Conservation (phyloP, 495 filamentous ascomycete species). For the Xylaria curta region DNA sequence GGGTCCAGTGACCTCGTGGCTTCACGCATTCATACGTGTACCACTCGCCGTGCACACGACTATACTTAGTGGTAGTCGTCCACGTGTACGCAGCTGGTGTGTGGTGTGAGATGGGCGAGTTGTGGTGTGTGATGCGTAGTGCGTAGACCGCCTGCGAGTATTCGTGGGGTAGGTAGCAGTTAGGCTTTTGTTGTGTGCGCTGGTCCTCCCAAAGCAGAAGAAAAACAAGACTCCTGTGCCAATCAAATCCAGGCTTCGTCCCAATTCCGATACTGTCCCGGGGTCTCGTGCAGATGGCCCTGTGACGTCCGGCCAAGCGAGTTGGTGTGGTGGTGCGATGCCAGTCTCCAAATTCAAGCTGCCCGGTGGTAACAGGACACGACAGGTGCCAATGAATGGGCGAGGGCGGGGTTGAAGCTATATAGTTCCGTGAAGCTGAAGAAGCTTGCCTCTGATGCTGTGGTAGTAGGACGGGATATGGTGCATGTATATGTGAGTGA, state of each 20-base stretch:
- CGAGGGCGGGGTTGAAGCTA: conserved; percentile 6
- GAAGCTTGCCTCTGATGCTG: background rate
- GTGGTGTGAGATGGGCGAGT: conserved; percentile 27
- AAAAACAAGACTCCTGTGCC: conserved; percentile 31
- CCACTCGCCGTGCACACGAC: conserved; percentile 35
- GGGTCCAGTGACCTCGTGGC: conserved; percentile 20
- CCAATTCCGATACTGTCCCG: conserved; percentile 37
- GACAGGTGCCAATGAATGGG: conserved; percentile 20
- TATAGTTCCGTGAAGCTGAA: conserved; percentile 22
- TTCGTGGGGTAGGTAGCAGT: conserved; percentile 41
- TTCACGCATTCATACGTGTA: conserved; percentile 43
- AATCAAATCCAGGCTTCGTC: conserved; percentile 37
- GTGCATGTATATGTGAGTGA: conserved; percentile 25
- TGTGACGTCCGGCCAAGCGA: conserved; percentile 29
- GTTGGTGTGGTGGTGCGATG: conserved; percentile 21
- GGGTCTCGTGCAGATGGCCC: conserved; percentile 36
- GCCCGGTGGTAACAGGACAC: conserved; percentile 21
- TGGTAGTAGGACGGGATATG: conserved; percentile 17
- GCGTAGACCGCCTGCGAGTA: conserved; percentile 36
- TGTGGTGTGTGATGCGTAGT: conserved; percentile 26
- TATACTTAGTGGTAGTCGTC: conserved; percentile 39
- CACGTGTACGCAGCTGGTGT: conserved; percentile 37
- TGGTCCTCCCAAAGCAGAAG: conserved; percentile 26
- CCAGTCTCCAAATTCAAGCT: conserved; percentile 21
- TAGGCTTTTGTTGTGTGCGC: conserved; percentile 38